These are phyloP conservation scores for Dendrobium catenatum DNA, from an alignment of 106 monocot genomes.

Conservation along the genomic window DNA sequence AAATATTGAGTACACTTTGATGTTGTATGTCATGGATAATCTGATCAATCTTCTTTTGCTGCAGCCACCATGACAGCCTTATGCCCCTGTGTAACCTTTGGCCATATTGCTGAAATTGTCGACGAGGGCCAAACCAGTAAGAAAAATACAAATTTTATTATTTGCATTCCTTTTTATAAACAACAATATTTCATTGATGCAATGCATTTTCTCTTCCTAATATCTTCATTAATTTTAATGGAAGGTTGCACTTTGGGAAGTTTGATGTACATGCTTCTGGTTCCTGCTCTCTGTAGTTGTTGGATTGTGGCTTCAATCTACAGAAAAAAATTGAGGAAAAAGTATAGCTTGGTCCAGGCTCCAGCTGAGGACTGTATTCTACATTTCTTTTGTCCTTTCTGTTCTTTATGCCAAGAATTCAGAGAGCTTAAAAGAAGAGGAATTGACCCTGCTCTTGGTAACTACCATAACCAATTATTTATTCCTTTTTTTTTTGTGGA, in stretches of 20 bases:
- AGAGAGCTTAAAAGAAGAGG: conserved; percentile 53
- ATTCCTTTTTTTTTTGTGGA: too few relatives aligned
- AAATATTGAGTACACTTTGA: background rate
- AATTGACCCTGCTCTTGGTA: conserved; percentile 52
- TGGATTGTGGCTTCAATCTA: conserved; percentile 30
- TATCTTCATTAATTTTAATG: background rate
- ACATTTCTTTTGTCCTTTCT: conserved; percentile 51
- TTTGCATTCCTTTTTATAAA: background rate
- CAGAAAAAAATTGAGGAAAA: conserved; percentile 38
- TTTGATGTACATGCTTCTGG: conserved; percentile 40
- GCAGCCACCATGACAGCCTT: conserved; percentile 50
- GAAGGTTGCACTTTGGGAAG: conserved; percentile 36
- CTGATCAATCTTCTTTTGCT: background rate
- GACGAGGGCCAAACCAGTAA: conserved; percentile 50
- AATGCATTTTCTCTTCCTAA: background rate
- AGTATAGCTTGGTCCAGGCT: conserved; percentile 45
- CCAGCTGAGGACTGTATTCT: conserved; percentile 48
- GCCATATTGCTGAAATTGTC: conserved; percentile 57
- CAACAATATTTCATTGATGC: background rate
- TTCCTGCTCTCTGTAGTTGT: conserved; percentile 29
- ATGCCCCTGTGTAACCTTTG: conserved; percentile 59
- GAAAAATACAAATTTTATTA: background rate
- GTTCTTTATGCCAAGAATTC: conserved; percentile 64
- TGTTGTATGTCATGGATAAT: background rate
- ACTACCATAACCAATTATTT: background rate